A percentile compares a stretch with the other conserved stretches of the same genome.
phyloP scores from a whole-genome alignment of 176 grass and related monocot genomes.

The Oryza rufipogon region DNA sequence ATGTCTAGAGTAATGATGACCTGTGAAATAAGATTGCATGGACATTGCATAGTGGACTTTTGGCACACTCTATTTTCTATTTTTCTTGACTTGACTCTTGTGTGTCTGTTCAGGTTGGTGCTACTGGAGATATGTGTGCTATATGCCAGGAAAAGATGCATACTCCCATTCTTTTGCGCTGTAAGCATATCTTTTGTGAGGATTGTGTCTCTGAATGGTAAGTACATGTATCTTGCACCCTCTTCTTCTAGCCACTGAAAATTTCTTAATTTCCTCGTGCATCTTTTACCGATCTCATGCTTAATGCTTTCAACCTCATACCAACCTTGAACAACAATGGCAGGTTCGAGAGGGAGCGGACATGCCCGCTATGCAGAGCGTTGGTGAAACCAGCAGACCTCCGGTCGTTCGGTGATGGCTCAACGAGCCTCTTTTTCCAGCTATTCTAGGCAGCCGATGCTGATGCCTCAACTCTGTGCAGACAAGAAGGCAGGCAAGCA shows the following conservation, averaged over 20 bases:
- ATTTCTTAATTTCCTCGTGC: neutral
- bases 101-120: constrained; percentile 55
- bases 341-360: constrained; percentile 99
- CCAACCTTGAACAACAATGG: neutral
- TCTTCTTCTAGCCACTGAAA: neutral
- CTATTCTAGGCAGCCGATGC: constrained; percentile 57
- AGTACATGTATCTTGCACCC: neutral
- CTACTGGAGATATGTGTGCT: constrained; percentile 80
- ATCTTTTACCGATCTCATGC: neutral
- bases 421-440: constrained; percentile 93
- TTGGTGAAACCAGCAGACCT: constrained; percentile 95
- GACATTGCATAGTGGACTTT: constrained; percentile 23
- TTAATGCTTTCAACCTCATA: neutral
- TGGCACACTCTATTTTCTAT: neutral
- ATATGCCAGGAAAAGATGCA: constrained; percentile 98
- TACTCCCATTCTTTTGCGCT: constrained; percentile 74
- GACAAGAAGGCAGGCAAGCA: constrained; percentile 17
- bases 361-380: constrained; percentile 88
- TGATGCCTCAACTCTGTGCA: constrained; percentile 16
- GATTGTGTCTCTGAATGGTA: constrained; percentile 95
- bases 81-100: neutral
- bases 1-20: neutral
- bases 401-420: constrained; percentile 80
- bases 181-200: constrained; percentile 91
- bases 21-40: constrained; percentile 11